Evolutionary conservation across 768 basidiomycete genomes (phyloP).

Genomic region (Suillus subalutaceus): DNA sequence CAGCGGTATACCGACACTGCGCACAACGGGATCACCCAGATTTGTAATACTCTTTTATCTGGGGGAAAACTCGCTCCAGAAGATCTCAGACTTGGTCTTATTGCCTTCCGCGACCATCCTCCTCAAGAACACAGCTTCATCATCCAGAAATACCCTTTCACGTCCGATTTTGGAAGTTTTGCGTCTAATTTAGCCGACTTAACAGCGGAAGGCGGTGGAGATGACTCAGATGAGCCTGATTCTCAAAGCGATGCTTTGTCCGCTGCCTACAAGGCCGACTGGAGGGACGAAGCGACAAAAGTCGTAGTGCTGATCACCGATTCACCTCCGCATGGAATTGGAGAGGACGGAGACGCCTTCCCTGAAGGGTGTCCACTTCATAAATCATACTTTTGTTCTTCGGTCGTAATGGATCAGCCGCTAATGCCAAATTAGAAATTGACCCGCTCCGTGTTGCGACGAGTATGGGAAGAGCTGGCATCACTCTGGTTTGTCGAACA

Average conservation of each 20-base stretch:
- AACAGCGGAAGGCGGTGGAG: not conserved
- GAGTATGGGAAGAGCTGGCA: not conserved
- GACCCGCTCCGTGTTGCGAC: not conserved
- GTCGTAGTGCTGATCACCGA: not conserved
- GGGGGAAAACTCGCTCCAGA: not conserved
- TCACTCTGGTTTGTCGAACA: not conserved
- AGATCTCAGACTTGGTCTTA: not conserved
- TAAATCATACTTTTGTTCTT: too few relatives aligned
- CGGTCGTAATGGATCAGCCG: too few relatives aligned
- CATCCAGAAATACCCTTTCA: not conserved
- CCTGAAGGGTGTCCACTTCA: not conserved
- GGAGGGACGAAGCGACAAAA: not conserved
- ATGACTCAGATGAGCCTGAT: not conserved
- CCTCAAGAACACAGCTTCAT: not conserved
- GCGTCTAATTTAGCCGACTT: not conserved
- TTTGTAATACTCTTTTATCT: not conserved
- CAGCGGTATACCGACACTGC: not conserved
- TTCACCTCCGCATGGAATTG: not conserved
- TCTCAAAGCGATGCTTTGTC: not conserved
- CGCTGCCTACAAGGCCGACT: not conserved
- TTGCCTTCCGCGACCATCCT: not conserved
- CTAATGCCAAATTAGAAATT: not conserved
- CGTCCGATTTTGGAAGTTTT: not conserved
- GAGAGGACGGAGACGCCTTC: not conserved
- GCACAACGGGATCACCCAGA: not conserved